Base-by-base conservation (phyloP, 2,329 filamentous ascomycete genomes). In the Colletotrichum eremochloae region DNA sequence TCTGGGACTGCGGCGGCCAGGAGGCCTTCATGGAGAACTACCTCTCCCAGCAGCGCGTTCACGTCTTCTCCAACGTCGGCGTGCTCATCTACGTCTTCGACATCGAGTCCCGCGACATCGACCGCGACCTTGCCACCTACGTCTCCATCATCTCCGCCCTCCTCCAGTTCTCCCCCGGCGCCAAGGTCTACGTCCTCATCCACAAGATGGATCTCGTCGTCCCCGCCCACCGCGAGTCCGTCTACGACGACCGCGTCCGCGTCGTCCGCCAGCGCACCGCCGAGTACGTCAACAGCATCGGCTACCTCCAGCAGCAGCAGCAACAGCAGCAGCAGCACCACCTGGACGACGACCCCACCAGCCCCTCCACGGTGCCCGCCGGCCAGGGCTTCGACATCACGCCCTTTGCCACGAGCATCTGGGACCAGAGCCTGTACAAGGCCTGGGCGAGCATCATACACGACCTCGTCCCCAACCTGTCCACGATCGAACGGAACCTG, bases 31-130 rank as follows among this genome's bases (percentile, higher is more conserved):
- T 97, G 88, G 96, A 98, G 80, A 98, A 97, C 82, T 99, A 98
- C 85, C 92, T 99, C 74, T 95, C 94, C 20, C 94, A 97, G 78
- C 96, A 98, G 84, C 94, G 96, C 72, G 92, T 94, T 68, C 96
- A 98, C 83, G 96, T 99, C 82, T 99, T 99, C 85, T 94, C 92
- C 79, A 96, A 96, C 81, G 96, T 98, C 74, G 96, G 95, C 63
- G 96, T 98, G 63, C 90, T 99, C 71, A 98, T 99, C 82, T 99
- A 99, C 85, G 96, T 99, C 82, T 99, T 99, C 84, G 96, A 99
- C 81, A 97, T 98, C 76, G 96, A 98, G 82, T 97, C 94, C 24
- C 93, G 95, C 80, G 96, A 98, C 81, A 94, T 97, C 77, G 94
- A 96, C 74, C 93, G 94, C 77, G 96, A 99, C 81, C 90, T 98